These are phyloP conservation scores for Tylopilus rubrobrunneus DNA, from an alignment of 768 basidiomycete species.

Conservation along the genomic window DNA sequence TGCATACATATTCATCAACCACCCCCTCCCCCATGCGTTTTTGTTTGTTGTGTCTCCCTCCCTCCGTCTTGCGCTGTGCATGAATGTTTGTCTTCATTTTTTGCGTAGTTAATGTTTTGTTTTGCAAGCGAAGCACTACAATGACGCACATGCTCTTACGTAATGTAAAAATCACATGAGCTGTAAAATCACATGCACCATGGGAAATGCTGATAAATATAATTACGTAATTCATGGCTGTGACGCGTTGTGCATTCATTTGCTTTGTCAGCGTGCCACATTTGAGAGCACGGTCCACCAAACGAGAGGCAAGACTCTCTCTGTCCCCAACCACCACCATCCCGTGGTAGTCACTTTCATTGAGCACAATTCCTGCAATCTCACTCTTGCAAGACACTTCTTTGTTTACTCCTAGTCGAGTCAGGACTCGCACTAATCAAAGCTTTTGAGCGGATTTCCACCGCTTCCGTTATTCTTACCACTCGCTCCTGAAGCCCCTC, in stretches of 20 bases:
- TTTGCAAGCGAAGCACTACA: too few species aligned
- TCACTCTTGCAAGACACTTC: constrained; percentile 4
- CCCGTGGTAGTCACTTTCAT: constrained; percentile 16
- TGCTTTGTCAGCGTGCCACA: constrained; percentile 24
- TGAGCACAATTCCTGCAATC: constrained; percentile 6
- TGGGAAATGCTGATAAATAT: neutral
- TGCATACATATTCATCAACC: constrained; percentile 20
- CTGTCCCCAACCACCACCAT: constrained; percentile 23
- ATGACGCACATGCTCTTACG: neutral
- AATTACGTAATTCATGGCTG: neutral
- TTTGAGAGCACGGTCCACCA: constrained; percentile 16
- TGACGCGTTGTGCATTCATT: neutral
- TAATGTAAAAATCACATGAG: neutral
- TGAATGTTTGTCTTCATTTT: constrained; percentile 1
- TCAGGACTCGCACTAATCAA: constrained; percentile 24
- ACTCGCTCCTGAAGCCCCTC: constrained; percentile 20
- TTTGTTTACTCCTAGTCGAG: constrained; percentile 9
- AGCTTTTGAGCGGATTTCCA: constrained; percentile 8
- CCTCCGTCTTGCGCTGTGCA: constrained; percentile 12
- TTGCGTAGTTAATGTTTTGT: constrained; percentile 13
- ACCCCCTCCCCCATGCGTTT: constrained; percentile 16
- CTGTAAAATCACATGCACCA: neutral
- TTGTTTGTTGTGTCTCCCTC: constrained; percentile 4
- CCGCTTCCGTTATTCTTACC: constrained; percentile 4
- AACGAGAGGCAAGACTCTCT: constrained; percentile 2